Evolutionary conservation across 257 asterid species (phyloP).

Genomic region (Primulina tabacum): DNA sequence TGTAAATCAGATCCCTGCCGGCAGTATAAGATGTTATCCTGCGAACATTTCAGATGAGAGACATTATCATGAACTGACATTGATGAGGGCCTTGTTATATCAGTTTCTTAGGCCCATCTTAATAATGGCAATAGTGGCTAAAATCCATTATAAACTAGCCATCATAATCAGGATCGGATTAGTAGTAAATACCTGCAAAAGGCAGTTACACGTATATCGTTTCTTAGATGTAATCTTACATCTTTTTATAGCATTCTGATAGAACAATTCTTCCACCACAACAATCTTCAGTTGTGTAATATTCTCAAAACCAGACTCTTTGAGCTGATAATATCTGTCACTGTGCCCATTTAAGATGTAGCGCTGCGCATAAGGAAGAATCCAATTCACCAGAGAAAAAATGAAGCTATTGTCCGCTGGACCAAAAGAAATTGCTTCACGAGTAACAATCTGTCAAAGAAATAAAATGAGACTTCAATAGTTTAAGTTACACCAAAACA

Average conservation of each 20-base stretch:
- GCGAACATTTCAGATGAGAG: conserved; percentile 23
- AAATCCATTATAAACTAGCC: not conserved
- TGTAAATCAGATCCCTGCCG: conserved; percentile 64
- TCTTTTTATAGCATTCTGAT: conserved; percentile 58
- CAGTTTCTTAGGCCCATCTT: not conserved
- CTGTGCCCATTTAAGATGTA: conserved; percentile 50
- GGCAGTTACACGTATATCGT: conserved; percentile 63
- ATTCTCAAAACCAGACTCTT: conserved; percentile 55
- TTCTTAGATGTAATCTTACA: conserved; percentile 48
- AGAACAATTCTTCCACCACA: conserved; percentile 72
- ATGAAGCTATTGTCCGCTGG: conserved; percentile 49
- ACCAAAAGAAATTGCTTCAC: conserved; percentile 67
- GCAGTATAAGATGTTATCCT: conserved; percentile 70
- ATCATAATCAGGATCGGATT: not conserved
- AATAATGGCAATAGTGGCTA: not conserved
- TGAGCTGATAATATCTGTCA: conserved; percentile 56
- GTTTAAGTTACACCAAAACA: conserved; percentile 10
- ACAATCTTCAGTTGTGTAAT: conserved; percentile 50
- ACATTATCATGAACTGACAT: not conserved
- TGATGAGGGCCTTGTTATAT: not conserved
- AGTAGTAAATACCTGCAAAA: conserved; percentile 62
- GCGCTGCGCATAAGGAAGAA: conserved; percentile 96
- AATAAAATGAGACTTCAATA: conserved; percentile 6
- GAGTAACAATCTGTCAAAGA: conserved; percentile 67
- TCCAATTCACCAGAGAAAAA: conserved; percentile 75